These are phyloP conservation scores for Floccularia luteovirens DNA, from an alignment of 768 basidiomycete species.

Conservation along the genomic window DNA sequence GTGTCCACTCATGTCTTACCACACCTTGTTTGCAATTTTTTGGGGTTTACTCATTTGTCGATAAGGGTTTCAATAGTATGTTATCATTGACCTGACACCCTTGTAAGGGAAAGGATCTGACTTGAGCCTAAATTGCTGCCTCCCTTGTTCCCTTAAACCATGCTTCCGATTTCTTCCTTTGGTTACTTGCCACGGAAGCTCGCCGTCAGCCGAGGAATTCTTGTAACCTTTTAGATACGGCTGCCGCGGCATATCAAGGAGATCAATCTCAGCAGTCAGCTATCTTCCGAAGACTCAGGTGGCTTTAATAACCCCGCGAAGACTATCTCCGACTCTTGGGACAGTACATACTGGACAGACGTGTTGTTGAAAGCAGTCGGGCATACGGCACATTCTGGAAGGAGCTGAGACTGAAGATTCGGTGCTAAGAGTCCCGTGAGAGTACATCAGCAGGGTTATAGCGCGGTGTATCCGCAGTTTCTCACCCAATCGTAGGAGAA, in stretches of 20 bases:
- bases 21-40: constrained; percentile 2
- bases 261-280: no score
- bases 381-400: constrained; percentile 42
- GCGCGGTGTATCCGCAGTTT: constrained; percentile 1
- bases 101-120: no score
- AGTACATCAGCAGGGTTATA: not conserved
- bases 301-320: no score
- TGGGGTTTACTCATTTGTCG: constrained; percentile 3
- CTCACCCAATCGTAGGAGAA: constrained; percentile 47
- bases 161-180: no score
- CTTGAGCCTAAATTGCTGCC: no score
- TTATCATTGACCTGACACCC: no score
- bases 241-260: constrained; percentile 1
- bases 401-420: constrained; percentile 32
- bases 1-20: constrained; percentile 9
- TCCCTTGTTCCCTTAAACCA: no score
- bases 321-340: no score
- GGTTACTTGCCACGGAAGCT: no score
- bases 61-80: constrained; percentile 1
- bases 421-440: constrained; percentile 28
- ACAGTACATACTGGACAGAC: constrained; percentile 39
- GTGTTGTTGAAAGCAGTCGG: constrained; percentile 65
- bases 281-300: no score
- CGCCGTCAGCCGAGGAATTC: constrained; percentile 1
- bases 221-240: not conserved